A percentile compares a stretch with the other conserved stretches of the same genome.
phyloP scores from a whole-genome alignment of 176 grass and related monocot genomes.

The Triticum timopheevii region DNA sequence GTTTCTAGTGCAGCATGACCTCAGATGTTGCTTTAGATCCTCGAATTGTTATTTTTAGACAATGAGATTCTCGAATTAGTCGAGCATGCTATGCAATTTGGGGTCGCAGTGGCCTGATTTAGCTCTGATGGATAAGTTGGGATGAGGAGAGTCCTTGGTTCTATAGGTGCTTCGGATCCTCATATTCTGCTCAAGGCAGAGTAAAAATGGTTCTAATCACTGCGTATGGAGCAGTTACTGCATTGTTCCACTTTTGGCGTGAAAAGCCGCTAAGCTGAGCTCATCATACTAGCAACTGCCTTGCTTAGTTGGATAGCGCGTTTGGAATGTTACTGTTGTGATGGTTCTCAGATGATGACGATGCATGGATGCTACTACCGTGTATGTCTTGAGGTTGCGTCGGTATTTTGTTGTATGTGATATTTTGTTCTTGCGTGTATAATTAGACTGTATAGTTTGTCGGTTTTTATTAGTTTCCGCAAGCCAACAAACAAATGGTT shows the following conservation, averaged over 20 bases:
- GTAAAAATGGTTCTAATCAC: not conserved
- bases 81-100: not conserved
- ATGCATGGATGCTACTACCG: not conserved
- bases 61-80: not conserved
- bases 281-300: not conserved
- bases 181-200: constrained; percentile 1
- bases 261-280: not conserved
- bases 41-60: not conserved
- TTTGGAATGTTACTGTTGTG: not conserved
- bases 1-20: not conserved
- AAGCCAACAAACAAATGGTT: constrained; percentile 6
- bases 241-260: not conserved
- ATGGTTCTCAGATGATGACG: not conserved
- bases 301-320: not conserved
- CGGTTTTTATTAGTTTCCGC: not conserved
- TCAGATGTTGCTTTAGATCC: not conserved
- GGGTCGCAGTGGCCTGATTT: not conserved
- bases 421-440: constrained; percentile 14
- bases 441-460: not conserved
- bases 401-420: not conserved
- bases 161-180: not conserved
- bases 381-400: not conserved
- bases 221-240: not conserved
- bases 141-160: not conserved
- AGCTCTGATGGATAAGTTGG: not conserved